Percentiles rank a stretch among this genome's conserved stretches.
These are phyloP conservation scores for Theileria parva DNA, from an alignment of 169 alveolate species.

Conservation along the genomic window DNA sequence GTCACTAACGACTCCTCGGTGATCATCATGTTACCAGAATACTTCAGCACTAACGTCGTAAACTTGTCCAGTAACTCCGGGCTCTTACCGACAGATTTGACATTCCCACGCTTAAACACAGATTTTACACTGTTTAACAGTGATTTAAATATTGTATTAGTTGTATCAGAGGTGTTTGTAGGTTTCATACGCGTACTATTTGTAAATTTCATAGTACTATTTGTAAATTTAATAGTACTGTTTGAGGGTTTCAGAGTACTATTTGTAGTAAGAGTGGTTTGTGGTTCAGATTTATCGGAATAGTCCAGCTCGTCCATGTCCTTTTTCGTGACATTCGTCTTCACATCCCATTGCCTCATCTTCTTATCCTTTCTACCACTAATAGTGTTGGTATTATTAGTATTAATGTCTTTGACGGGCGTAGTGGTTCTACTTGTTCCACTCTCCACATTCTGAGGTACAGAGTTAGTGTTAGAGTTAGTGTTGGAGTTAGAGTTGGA, in stretches of 20 bases:
- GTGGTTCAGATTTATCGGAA: constrained; percentile 39
- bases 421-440: too few relatives aligned
- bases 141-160: neutral
- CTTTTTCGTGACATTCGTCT: constrained; percentile 26
- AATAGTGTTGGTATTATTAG: constrained; percentile 5
- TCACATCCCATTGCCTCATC: constrained; percentile 55
- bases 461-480: constrained; percentile 4
- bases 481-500: neutral
- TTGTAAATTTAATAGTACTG: neutral
- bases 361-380: constrained; percentile 9
- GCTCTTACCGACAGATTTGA: neutral
- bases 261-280: neutral
- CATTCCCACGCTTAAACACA: neutral
- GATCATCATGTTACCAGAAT: constrained; percentile 58
- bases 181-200: too few relatives aligned
- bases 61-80: constrained; percentile 30
- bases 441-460: constrained; percentile 14
- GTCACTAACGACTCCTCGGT: constrained; percentile 44
- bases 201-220: neutral
- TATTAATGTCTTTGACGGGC: too few relatives aligned
- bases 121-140: neutral
- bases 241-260: neutral
- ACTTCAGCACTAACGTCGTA: constrained; percentile 48
- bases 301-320: constrained; percentile 65
- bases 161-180: neutral